These are phyloP conservation scores for Alternaria metachromatica DNA, from an alignment of 2,329 filamentous ascomycete genomes.

Conservation along the genomic window DNA sequence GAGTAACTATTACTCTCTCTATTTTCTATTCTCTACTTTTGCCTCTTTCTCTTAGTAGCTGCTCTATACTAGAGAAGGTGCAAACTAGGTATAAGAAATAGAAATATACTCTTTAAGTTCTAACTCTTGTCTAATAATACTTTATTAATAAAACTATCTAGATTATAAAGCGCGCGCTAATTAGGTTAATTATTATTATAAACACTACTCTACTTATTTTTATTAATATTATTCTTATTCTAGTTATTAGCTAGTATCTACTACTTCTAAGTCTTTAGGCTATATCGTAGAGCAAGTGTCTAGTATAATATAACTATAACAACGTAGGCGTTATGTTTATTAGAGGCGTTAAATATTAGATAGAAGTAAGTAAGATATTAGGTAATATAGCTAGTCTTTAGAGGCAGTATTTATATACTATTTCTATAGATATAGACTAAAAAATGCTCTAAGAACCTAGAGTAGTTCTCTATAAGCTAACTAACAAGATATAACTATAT, in stretches of 20 bases:
- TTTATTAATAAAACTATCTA: not conserved
- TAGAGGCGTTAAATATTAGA: not conserved
- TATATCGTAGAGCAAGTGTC: not conserved
- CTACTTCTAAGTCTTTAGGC: not conserved
- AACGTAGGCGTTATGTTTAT: not conserved
- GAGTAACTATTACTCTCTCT: not conserved
- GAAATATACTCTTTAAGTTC: not conserved
- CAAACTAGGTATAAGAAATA: too few relatives aligned
- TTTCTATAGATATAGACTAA: not conserved
- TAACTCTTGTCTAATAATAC: not conserved
- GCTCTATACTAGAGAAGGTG: too few relatives aligned
- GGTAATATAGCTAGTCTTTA: too few relatives aligned
- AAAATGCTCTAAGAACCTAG: not conserved
- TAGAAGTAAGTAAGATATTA: not conserved
- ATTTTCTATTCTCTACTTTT: not conserved
- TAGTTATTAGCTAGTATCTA: too few relatives aligned
- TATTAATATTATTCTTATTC: not conserved
- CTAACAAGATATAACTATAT: not conserved
- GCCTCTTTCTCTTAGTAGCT: not conserved
- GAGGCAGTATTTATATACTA: too few relatives aligned
- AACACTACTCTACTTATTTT: not conserved
- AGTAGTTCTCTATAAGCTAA: not conserved
- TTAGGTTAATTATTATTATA: not conserved
- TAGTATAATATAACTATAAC: not conserved
- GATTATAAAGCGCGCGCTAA: not conserved